Percentiles rank a stretch among this genome's conserved stretches.
Conservation (phyloP, 176 grass and related monocot genomes). For the Oryza rufipogon region DNA sequence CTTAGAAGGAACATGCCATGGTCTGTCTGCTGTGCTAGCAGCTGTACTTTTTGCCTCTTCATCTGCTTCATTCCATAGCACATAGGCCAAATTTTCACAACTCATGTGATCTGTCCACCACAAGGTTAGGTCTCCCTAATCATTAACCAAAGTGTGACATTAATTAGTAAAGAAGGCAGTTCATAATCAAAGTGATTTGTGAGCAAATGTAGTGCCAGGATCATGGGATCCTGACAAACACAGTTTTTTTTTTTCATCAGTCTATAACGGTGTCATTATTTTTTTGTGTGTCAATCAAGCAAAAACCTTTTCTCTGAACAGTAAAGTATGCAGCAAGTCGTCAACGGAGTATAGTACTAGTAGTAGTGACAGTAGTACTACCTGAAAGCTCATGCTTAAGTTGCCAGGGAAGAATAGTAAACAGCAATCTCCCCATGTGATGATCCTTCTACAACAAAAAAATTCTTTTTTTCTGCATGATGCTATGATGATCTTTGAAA, state of each 20-base stretch:
- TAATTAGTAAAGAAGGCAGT: background rate
- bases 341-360: constrained; percentile 20
- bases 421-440: background rate
- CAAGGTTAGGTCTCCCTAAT: background rate
- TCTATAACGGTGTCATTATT: background rate
- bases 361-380: background rate
- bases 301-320: constrained; percentile 25
- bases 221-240: constrained; percentile 1
- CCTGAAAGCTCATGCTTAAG: constrained; percentile 43
- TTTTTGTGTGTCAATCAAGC: background rate
- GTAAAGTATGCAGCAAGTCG: constrained; percentile 9
- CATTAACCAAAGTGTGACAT: background rate
- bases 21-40: constrained; percentile 34
- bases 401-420: constrained; percentile 23
- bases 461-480: background rate
- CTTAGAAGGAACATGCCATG: constrained; percentile 25
- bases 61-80: background rate
- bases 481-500: background rate
- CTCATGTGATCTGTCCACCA: constrained; percentile 42
- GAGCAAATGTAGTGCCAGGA: constrained; percentile 13
- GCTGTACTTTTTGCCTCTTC: constrained; percentile 6
- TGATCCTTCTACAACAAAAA: background rate
- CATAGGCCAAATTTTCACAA: constrained; percentile 12
- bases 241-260: background rate
- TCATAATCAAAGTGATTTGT: background rate